Base-by-base conservation (phyloP, 139 green algal species). In the Medakamo hakoo region DNA sequence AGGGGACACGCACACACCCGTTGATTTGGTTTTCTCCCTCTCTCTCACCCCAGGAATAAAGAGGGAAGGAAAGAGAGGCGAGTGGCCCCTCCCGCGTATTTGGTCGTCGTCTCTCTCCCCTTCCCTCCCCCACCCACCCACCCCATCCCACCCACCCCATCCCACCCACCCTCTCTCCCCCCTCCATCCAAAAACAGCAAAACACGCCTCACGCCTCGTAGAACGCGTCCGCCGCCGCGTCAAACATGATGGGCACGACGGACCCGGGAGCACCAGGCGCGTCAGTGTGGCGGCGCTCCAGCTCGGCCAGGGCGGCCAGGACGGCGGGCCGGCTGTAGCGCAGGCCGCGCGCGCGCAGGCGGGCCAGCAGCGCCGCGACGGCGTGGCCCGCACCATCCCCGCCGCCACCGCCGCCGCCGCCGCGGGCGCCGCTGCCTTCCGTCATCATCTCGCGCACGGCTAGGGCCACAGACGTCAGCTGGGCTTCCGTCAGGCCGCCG, bases 171-270 rank as follows among this genome's bases (percentile, higher is more conserved):
- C n/a, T n/a, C n/a, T n/a, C n/a, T n/a, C 40, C 40, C 9, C 40
- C 9, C 40, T 52, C 40, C 40, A 52, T 16, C 40, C 40, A 52
- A 9, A 52, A 52, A 52, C 40, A 52, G 9, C 9, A 9, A 16
- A 21, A 52, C 40, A 52, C 40, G 16, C 40, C 9, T 21, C 40
- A 52, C 40, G 40, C 40, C 40, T 52, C 40, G 26, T 62, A 62
- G 24, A 49, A 18, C 24, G 4, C 21, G 4, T 32, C 25, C 58
- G 27, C 58, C 4, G 19, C 59, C 22, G 27, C 59, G 30, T 64
- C 59, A 14, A 22, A 64, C 59, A 64, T 64, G 59, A 64, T 64
- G 59, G 59, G 59, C 59, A 29, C 25, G 18, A 31, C 30, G 16
- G 29, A 24, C 21, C 58, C 24, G 26, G 40, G 40, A 16, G 9